phyloP scores from a whole-genome alignment of 106 monocot genomes.

The Triglochin maritima region DNA sequence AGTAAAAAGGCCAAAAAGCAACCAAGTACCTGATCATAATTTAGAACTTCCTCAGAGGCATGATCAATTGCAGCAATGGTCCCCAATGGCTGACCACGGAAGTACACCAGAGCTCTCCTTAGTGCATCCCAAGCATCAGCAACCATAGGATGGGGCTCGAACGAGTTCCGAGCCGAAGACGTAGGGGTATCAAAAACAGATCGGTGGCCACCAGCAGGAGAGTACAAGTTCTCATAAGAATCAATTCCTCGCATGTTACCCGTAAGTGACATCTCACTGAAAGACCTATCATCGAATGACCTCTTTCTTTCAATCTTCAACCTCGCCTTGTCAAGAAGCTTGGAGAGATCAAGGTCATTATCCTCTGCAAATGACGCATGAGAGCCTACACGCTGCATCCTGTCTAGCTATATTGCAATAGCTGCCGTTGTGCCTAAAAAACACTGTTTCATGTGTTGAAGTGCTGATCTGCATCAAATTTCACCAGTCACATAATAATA shows the following conservation, averaged over 20 bases:
- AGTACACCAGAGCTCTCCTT: slow-evolving; percentile 11
- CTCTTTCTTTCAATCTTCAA: slow-evolving; percentile 73
- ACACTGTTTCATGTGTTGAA: too few relatives aligned
- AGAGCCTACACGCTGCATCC: slow-evolving; percentile 19
- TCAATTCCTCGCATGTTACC: slow-evolving; percentile 25
- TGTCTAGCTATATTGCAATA: neutral
- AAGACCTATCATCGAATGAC: slow-evolving; percentile 70
- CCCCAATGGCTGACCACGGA: slow-evolving; percentile 18
- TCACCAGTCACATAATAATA: too few relatives aligned
- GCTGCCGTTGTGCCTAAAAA: neutral
- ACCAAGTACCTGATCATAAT: slow-evolving; percentile 21
- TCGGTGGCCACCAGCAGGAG: slow-evolving; percentile 21
- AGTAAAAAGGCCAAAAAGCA: neutral
- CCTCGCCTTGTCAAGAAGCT: slow-evolving; percentile 35
- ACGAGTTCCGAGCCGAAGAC: slow-evolving; percentile 9
- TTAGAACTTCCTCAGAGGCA: slow-evolving; percentile 17
- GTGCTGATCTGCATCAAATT: too few relatives aligned
- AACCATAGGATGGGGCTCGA: slow-evolving; percentile 28
- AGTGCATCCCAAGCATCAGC: slow-evolving; percentile 21
- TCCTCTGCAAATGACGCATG: slow-evolving; percentile 25
- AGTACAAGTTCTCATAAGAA: slow-evolving; percentile 43
- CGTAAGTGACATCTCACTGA: slow-evolving; percentile 49
- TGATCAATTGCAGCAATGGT: slow-evolving; percentile 23
- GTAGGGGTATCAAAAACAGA: slow-evolving; percentile 18
- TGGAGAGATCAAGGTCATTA: slow-evolving; percentile 38